phyloP scores from a whole-genome alignment of 148 eudicot species.

The Cornus florida region DNA sequence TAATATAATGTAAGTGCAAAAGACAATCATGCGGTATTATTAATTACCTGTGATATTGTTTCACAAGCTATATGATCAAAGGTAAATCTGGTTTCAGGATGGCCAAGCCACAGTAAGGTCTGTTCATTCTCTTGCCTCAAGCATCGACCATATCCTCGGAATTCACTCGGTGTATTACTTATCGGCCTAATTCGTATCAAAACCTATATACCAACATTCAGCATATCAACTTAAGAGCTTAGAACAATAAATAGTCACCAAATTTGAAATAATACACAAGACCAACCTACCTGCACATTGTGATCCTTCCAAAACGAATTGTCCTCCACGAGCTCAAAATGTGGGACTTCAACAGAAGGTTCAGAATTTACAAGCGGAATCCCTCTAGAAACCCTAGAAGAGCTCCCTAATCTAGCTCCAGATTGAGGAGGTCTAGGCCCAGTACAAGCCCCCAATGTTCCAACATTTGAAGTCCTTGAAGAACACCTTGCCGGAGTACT shows the following conservation, averaged over 20 bases:
- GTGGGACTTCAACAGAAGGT: conserved; percentile 25
- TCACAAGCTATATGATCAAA: conserved; percentile 68
- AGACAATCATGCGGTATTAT: too few relatives aligned
- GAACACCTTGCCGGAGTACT: conserved; percentile 46
- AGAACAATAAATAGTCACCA: not conserved
- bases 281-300: conserved; percentile 75
- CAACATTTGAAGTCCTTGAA: conserved; percentile 23
- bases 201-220: conserved; percentile 33
- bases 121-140: conserved; percentile 66
- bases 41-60: conserved; percentile 54
- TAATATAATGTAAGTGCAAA: not conserved
- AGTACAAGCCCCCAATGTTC: conserved; percentile 15
- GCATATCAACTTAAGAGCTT: not conserved
- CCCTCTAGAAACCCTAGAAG: conserved; percentile 41
- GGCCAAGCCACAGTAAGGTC: conserved; percentile 59
- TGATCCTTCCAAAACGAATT: conserved; percentile 69
- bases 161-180: conserved; percentile 38
- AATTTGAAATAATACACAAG: not conserved
- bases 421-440: conserved; percentile 25
- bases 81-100: conserved; percentile 68
- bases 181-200: conserved; percentile 65
- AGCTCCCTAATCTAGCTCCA: conserved; percentile 28
- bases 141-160: conserved; percentile 53
- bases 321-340: conserved; percentile 62
- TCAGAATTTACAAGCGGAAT: conserved; percentile 27